A percentile compares a stretch with the other conserved stretches of the same genome.
Conservation (phyloP, 352 stramenopile species). For the Pythium utonaiense region DNA sequence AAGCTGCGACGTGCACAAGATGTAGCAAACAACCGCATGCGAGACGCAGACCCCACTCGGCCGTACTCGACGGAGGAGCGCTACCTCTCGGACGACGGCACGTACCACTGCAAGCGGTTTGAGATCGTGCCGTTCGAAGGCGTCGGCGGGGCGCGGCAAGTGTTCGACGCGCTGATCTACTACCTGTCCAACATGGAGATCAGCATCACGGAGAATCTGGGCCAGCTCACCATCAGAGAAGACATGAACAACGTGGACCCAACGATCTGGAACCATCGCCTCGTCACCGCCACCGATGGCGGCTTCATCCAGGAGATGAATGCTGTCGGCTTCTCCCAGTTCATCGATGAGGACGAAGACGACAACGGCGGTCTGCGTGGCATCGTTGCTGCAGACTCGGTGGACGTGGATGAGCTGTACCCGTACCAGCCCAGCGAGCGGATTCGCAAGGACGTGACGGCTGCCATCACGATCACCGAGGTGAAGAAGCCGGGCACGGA, state of each 20-base stretch:
- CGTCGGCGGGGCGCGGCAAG: conserved; percentile 29
- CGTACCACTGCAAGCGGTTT: neutral
- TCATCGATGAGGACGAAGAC: conserved; percentile 24
- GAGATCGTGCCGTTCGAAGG: conserved; percentile 32
- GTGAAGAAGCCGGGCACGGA: neutral
- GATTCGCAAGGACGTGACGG: conserved; percentile 28
- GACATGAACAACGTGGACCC: conserved; percentile 34
- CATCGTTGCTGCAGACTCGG: conserved; percentile 30
- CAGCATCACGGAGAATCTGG: conserved; percentile 43
- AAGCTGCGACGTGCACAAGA: conserved; percentile 32
- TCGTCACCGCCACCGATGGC: conserved; percentile 27
- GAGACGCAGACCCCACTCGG: conserved; percentile 2
- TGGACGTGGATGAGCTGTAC: conserved; percentile 48
- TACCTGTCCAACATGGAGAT: conserved; percentile 53
- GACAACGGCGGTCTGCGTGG: conserved; percentile 16
- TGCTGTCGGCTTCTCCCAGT: conserved; percentile 26
- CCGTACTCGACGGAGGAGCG: conserved; percentile 10
- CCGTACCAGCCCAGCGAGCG: conserved; percentile 33
- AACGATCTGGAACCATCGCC: conserved; percentile 37
- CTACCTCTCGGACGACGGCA: neutral
- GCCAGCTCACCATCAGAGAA: conserved; percentile 47
- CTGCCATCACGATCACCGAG: conserved; percentile 11
- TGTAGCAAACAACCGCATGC: neutral
- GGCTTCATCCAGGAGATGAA: conserved; percentile 17
- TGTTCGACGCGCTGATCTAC: conserved; percentile 43